phyloP scores from a whole-genome alignment of 208 protist genomes.

The Acanthamoeba castellanii region DNA sequence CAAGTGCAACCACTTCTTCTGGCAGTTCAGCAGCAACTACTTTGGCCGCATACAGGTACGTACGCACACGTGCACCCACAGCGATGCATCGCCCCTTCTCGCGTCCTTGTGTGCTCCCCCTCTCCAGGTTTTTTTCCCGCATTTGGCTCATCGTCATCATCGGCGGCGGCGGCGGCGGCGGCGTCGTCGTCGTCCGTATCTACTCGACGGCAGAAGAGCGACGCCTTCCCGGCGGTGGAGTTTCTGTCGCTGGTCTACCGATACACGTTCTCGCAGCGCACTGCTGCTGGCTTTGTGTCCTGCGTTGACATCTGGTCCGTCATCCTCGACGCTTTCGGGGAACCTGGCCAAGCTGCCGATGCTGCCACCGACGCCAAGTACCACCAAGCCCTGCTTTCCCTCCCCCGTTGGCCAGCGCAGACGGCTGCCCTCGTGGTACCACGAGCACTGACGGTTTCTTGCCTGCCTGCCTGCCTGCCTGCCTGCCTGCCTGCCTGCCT shows the following conservation, averaged over 20 bases:
- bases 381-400: too few species aligned
- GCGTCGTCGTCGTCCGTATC: neutral
- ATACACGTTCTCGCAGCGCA: constrained; percentile 14
- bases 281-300: neutral
- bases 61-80: too few species aligned
- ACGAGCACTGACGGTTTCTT: too few species aligned
- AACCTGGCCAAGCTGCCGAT: constrained; percentile 26
- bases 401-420: too few species aligned
- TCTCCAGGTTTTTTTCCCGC: too few species aligned
- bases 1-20: constrained; percentile 48
- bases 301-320: constrained; percentile 3
- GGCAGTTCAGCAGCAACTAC: constrained; percentile 56
- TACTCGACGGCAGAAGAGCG: neutral
- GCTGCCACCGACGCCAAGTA: neutral
- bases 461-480: neutral
- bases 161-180: neutral
- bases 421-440: too few species aligned
- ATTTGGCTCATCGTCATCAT: neutral
- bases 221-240: constrained; percentile 2
- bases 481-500: neutral
- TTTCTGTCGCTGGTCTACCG: constrained; percentile 2
- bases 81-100: too few species aligned
- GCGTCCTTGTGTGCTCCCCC: too few species aligned
- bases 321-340: constrained; percentile 26
- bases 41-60: constrained; percentile 32